Percentiles rank a stretch among this genome's conserved stretches.
Conservation (phyloP, 116 monocot genomes). For the Phalaenopsis hybrid region DNA sequence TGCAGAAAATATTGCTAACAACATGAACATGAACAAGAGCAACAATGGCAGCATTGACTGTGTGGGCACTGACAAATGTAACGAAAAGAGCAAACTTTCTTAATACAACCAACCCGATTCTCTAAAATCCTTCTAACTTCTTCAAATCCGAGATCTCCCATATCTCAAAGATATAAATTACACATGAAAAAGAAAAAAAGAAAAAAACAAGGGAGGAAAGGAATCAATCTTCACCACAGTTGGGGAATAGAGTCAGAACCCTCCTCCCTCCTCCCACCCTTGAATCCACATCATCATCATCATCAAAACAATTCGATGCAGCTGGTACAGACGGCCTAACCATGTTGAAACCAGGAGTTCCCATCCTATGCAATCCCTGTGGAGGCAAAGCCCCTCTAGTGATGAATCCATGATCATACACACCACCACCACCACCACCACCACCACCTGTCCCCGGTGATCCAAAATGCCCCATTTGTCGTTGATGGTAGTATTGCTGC, state of each 20-base stretch:
- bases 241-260: slow-evolving; percentile 71
- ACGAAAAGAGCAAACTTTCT: not conserved
- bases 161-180: not conserved
- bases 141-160: not conserved
- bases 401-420: slow-evolving; percentile 34
- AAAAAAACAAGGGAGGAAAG: not conserved
- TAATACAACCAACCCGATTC: not conserved
- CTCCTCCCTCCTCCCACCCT: slow-evolving; percentile 29
- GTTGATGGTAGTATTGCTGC: slow-evolving; percentile 41
- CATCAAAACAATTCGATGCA: slow-evolving; percentile 6
- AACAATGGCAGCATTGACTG: not conserved
- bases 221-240: slow-evolving; percentile 32
- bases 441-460: slow-evolving; percentile 12
- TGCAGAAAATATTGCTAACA: not conserved
- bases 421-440: no score
- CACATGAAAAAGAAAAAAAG: not conserved
- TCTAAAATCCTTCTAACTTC: not conserved
- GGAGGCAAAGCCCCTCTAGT: slow-evolving; percentile 13
- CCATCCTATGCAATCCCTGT: slow-evolving; percentile 43
- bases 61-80: not conserved
- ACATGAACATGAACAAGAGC: not conserved
- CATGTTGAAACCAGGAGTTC: slow-evolving; percentile 18
- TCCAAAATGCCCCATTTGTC: slow-evolving; percentile 44
- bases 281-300: slow-evolving; percentile 40
- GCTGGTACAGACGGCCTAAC: slow-evolving; percentile 3